Percentiles rank a stretch among this genome's conserved stretches.
phyloP scores from a whole-genome alignment of 345 rosid genomes.

The Nephelium lappaceum region DNA sequence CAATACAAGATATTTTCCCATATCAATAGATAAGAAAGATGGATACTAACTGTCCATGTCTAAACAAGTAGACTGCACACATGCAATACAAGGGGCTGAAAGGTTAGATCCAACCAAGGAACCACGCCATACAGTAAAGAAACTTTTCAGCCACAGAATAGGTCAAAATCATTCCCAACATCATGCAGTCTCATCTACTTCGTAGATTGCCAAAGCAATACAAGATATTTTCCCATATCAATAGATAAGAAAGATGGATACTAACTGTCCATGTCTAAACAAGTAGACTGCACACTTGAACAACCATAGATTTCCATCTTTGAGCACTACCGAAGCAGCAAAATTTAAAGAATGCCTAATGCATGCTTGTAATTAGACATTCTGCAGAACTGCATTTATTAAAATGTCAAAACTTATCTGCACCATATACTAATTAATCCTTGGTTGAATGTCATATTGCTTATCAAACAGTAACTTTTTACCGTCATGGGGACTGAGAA shows the following conservation, averaged over 20 bases:
- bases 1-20: not conserved
- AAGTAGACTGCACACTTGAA: not conserved
- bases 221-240: not conserved
- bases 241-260: not conserved
- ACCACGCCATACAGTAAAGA: not conserved
- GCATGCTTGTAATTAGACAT: not conserved
- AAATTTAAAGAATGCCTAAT: not conserved
- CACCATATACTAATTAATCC: not conserved
- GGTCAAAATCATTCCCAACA: not conserved
- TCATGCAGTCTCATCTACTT: constrained; percentile 1
- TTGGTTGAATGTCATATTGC: not conserved
- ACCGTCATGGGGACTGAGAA: not conserved
- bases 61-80: not conserved
- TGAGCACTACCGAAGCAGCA: not conserved
- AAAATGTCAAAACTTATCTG: not conserved
- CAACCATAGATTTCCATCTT: not conserved
- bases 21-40: not conserved
- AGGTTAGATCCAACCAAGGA: not conserved
- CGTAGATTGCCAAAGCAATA: not conserved
- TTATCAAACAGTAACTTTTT: not conserved
- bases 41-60: not conserved
- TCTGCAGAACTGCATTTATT: not conserved
- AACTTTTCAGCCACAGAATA: not conserved
- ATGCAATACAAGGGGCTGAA: not conserved
- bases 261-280: not conserved